Conservation (phyloP, 2,329 filamentous ascomycete species). For the Cordyceps fumosorosea region DNA sequence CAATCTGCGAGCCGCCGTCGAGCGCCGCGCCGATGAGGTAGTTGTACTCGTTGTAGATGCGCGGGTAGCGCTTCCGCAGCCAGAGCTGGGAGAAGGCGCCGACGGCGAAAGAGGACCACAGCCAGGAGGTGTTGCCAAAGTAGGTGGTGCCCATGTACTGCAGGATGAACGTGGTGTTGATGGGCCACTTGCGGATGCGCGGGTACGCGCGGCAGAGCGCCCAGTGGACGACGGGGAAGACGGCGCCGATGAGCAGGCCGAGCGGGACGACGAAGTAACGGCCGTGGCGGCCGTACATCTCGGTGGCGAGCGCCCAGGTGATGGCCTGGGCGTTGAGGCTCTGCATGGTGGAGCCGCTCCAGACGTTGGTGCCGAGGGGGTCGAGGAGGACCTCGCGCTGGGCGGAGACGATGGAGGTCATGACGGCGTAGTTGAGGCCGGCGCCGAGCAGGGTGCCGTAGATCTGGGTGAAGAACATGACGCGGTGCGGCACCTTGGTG, state of each 20-base stretch:
- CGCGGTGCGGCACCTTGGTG: constrained; percentile 31
- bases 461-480: constrained; percentile 35
- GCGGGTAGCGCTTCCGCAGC: constrained; percentile 19
- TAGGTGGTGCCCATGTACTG: constrained; percentile 34
- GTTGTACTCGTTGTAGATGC: constrained; percentile 23
- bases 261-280: constrained; percentile 33
- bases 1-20: constrained; percentile 22
- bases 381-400: constrained; percentile 35
- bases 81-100: constrained; percentile 26
- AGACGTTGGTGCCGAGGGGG: constrained; percentile 36
- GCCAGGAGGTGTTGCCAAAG: constrained; percentile 31
- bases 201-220: constrained; percentile 23
- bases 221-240: constrained; percentile 30
- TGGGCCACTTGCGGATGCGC: constrained; percentile 20
- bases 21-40: constrained; percentile 22
- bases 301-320: constrained; percentile 29
- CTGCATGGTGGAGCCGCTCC: constrained; percentile 43
- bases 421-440: constrained; percentile 39
- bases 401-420: constrained; percentile 36
- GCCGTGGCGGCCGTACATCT: constrained; percentile 34
- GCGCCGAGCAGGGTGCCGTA: constrained; percentile 35
- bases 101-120: constrained; percentile 26
- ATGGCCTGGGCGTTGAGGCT: constrained; percentile 33
- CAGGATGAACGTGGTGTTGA: constrained; percentile 35
- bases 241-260: constrained; percentile 35